Conservation (phyloP, 805 yeast species). For the Metschnikowia orientalis region DNA sequence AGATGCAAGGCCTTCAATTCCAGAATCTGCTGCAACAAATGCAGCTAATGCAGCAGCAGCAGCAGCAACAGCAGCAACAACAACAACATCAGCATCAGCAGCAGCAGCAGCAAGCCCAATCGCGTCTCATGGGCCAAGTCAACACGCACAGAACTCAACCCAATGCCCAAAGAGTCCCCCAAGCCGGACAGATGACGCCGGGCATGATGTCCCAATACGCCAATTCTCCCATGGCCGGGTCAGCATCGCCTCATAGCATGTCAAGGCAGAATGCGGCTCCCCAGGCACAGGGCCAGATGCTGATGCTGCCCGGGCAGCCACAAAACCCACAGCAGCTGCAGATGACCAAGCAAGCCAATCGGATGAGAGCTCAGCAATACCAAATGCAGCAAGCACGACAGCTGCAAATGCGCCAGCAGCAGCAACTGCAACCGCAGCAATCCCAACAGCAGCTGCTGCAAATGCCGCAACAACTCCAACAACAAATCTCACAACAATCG, state of each 20-base stretch:
- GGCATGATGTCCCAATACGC: constrained; percentile 5
- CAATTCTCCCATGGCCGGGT: constrained; percentile 4
- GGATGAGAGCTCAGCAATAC: constrained; percentile 15
- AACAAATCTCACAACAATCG: constrained; percentile 11
- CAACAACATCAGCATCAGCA: constrained; percentile 2
- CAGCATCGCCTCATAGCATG: constrained; percentile 2
- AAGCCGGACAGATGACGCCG: too few species aligned
- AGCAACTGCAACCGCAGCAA: constrained; percentile 9
- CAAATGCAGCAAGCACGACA: constrained; percentile 17
- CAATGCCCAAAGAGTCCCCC: constrained; percentile 3
- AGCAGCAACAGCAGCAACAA: constrained; percentile 1
- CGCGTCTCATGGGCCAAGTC: constrained; percentile 2
- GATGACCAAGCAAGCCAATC: constrained; percentile 14
- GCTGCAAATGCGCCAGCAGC: constrained; percentile 12
- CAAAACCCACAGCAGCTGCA: constrained; percentile 11
- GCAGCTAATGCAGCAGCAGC: too few species aligned
- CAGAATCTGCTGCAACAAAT: constrained; percentile 1
- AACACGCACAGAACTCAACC: too few species aligned
- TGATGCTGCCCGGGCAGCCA: constrained; percentile 4
- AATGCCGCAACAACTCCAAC: constrained; percentile 7
- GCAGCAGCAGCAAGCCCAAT: background rate
- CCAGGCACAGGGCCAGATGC: background rate
- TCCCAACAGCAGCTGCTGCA: constrained; percentile 5
- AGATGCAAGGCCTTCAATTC: constrained; percentile 1
- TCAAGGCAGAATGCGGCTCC: constrained; percentile 4